Evolutionary conservation across 768 basidiomycete species (phyloP).

Genomic region (Hydnomerulius pinastri): DNA sequence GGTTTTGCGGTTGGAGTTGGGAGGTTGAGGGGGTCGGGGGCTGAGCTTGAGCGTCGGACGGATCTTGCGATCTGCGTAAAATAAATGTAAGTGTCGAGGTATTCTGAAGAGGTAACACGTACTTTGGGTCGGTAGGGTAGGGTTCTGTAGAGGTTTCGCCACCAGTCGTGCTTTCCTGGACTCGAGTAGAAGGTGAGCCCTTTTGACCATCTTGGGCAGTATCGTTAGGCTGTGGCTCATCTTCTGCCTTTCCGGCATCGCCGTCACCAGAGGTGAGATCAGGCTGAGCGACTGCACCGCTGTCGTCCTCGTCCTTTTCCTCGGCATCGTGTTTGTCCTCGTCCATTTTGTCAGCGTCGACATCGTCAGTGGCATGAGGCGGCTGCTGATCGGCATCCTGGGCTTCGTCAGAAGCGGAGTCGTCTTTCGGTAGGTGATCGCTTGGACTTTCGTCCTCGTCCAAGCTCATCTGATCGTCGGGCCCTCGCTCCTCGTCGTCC

Average conservation of each 20-base stretch:
- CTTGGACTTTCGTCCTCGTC: neutral
- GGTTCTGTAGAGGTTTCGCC: constrained; percentile 29
- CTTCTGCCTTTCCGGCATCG: constrained; percentile 18
- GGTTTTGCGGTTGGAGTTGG: constrained; percentile 14
- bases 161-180: constrained; percentile 11
- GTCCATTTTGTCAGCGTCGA: constrained; percentile 13
- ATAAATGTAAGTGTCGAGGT: too few species aligned
- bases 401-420: constrained; percentile 24
- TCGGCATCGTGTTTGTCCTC: constrained; percentile 32
- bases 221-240: constrained; percentile 19
- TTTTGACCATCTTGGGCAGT: constrained; percentile 22
- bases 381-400: constrained; percentile 23
- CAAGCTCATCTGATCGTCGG: constrained; percentile 34
- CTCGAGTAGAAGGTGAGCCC: constrained; percentile 15
- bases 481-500: constrained; percentile 29
- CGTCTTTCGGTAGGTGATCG: constrained; percentile 13
- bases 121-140: constrained; percentile 13
- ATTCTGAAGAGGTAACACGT: constrained; percentile 6
- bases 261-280: constrained; percentile 35
- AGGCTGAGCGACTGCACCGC: constrained; percentile 35
- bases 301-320: constrained; percentile 27
- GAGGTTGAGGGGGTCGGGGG: constrained; percentile 4
- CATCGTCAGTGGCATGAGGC: constrained; percentile 18
- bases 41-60: constrained; percentile 9
- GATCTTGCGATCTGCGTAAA: constrained; percentile 15